These are phyloP conservation scores for Metarhizium robertsii DNA, from an alignment of 2,329 filamentous ascomycete species.

Conservation along the genomic window DNA sequence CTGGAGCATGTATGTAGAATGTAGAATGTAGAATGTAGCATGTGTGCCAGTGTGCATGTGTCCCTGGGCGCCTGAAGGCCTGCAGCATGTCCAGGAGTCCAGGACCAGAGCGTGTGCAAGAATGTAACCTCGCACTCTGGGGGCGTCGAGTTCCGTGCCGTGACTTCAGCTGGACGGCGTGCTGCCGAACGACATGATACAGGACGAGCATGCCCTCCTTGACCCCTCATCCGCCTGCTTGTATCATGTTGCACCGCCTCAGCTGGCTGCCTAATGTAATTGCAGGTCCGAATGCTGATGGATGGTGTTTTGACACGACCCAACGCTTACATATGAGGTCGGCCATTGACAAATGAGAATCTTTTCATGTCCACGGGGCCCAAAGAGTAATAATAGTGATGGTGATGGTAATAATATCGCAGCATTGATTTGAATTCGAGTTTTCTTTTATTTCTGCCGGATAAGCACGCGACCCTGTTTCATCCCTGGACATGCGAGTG, in stretches of 20 bases:
- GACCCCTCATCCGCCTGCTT: not conserved
- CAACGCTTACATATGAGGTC: not conserved
- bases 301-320: not conserved
- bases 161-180: not conserved
- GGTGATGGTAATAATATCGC: not conserved
- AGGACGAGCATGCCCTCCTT: not conserved
- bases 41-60: slow-evolving; percentile 1
- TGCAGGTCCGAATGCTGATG: not conserved
- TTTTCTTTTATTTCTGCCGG: not conserved
- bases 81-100: slow-evolving; percentile 4
- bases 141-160: not conserved
- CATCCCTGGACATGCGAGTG: not conserved
- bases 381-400: not conserved
- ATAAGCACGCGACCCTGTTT: not conserved
- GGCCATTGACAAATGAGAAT: not conserved
- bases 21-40: no score
- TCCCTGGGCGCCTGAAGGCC: slow-evolving; percentile 12
- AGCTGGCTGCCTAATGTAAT: not conserved
- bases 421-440: not conserved
- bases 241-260: not conserved
- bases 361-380: not conserved
- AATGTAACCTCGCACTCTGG: not conserved
- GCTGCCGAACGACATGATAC: not conserved
- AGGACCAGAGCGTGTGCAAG: not conserved
- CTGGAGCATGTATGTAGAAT: not conserved